Conservation (phyloP, 768 basidiomycete species). For the Flagelloscypha sp. region DNA sequence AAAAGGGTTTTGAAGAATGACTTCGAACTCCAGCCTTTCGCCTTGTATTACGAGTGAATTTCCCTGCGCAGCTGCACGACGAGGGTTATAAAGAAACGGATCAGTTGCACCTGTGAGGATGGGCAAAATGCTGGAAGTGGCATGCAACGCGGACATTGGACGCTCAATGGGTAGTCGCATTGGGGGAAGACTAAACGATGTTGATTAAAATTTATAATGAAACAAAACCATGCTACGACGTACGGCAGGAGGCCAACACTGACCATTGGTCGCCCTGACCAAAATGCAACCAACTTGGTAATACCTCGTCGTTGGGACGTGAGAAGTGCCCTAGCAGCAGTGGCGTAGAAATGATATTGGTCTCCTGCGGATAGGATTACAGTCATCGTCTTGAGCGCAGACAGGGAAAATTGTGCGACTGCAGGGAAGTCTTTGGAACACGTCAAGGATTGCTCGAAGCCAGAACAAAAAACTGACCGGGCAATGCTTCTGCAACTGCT, state of each 20-base stretch:
- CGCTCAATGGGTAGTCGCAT: constrained; percentile 71
- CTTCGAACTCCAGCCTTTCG: constrained; percentile 72
- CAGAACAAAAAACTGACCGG: constrained; percentile 44
- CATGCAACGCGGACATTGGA: constrained; percentile 44
- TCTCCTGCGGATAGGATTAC: constrained; percentile 62
- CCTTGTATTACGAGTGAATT: constrained; percentile 70
- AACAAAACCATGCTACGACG: constrained; percentile 15
- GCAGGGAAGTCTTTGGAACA: constrained; percentile 60
- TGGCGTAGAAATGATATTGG: constrained; percentile 71
- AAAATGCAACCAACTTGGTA: constrained; percentile 65
- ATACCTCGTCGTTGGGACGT: constrained; percentile 77
- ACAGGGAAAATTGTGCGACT: constrained; percentile 85
- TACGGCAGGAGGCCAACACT: constrained; percentile 76
- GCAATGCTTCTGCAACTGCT: constrained; percentile 82
- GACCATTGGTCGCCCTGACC: constrained; percentile 75
- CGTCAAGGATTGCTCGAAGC: constrained; percentile 1
- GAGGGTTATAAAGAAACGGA: constrained; percentile 89
- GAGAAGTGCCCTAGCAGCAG: constrained; percentile 62
- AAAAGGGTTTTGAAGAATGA: constrained; percentile 87
- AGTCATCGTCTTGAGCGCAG: constrained; percentile 70
- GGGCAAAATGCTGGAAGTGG: constrained; percentile 32
- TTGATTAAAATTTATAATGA: constrained; percentile 8
- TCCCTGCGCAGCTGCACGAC: constrained; percentile 49
- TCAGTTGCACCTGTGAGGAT: constrained; percentile 56
- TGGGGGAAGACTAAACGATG: constrained; percentile 51